Percentiles rank a stretch among this genome's conserved stretches.
These are phyloP conservation scores for Colletotrichum echinochloae DNA, from an alignment of 2,329 filamentous ascomycete species.

Conservation along the genomic window DNA sequence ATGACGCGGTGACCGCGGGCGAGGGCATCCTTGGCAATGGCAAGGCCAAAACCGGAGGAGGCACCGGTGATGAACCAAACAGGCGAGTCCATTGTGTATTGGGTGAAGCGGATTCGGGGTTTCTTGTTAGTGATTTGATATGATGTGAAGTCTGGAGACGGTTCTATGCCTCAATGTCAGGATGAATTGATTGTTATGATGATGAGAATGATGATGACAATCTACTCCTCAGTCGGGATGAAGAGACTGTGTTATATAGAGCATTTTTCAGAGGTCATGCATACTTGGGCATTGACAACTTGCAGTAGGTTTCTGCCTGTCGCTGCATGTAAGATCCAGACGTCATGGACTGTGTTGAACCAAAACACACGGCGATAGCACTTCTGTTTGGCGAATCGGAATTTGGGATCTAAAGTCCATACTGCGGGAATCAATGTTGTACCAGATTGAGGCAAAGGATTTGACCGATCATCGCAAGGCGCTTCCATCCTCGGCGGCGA, in stretches of 20 bases:
- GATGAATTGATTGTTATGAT: not conserved
- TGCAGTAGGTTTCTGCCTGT: not conserved
- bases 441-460: not conserved
- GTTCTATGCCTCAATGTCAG: not conserved
- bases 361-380: slow-evolving; percentile 9
- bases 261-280: not conserved
- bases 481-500: not conserved
- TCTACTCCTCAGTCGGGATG: not conserved
- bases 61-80: slow-evolving; percentile 67
- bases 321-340: slow-evolving; percentile 8
- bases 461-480: not conserved
- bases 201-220: not conserved
- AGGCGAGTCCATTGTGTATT: slow-evolving; percentile 43
- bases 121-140: not conserved
- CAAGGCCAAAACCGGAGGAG: slow-evolving; percentile 63
- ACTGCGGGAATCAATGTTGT: not conserved
- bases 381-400: not conserved
- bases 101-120: not conserved
- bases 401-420: not conserved
- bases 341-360: not conserved
- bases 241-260: not conserved
- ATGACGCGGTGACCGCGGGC: slow-evolving; percentile 61
- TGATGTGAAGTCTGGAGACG: not conserved
- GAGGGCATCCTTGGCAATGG: slow-evolving; percentile 58
- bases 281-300: too few species aligned